Conservation (phyloP, 225 moss, liverwort and hornwort genomes). For the Lunularia cruciata region DNA sequence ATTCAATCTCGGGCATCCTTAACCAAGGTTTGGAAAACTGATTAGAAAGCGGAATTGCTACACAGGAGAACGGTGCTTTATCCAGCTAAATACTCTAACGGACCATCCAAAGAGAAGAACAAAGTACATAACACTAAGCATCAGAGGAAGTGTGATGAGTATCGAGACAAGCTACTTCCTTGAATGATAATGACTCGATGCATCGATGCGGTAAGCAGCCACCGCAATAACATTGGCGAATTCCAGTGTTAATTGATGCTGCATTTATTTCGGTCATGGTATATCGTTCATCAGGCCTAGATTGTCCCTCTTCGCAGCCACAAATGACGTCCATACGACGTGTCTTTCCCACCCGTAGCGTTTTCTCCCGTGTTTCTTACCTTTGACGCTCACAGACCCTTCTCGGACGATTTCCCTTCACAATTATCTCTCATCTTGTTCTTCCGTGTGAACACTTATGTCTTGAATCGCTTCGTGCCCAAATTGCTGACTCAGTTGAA, state of each 20-base stretch:
- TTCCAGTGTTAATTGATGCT: background rate
- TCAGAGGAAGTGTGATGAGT: background rate
- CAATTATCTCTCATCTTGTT: no score
- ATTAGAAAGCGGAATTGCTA: background rate
- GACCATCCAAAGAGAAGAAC: slow-evolving; percentile 12
- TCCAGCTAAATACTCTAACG: slow-evolving; percentile 6
- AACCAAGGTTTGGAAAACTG: no score
- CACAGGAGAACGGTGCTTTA: background rate
- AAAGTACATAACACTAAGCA: slow-evolving; percentile 3
- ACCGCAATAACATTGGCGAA: background rate
- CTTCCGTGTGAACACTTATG: no score
- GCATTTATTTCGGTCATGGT: background rate
- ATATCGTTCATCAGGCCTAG: background rate
- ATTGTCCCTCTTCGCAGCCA: background rate
- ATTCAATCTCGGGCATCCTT: no score
- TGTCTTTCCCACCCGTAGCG: slow-evolving; percentile 6
- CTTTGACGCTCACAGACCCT: no score
- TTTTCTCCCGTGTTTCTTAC: no score
- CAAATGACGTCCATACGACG: slow-evolving; percentile 7
- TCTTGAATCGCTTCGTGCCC: no score
- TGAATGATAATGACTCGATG: background rate
- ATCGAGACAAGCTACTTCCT: slow-evolving; percentile 3
- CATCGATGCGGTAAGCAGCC: background rate
- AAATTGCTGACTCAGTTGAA: no score
- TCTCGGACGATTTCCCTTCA: no score